Evolutionary conservation across 1,139 yeast species (phyloP).

Genomic region (Geotrichum siamense): DNA sequence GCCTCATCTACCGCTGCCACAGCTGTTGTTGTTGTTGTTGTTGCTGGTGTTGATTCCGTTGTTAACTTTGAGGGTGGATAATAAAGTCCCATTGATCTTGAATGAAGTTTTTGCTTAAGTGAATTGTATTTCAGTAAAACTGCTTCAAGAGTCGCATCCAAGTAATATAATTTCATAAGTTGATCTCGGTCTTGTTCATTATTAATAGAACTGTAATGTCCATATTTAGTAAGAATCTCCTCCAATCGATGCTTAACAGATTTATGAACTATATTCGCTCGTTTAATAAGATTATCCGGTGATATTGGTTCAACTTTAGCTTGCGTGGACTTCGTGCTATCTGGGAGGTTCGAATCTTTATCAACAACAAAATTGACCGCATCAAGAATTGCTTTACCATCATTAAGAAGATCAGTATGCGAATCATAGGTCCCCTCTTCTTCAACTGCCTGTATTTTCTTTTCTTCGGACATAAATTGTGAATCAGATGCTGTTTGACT

Average conservation of each 20-base stretch:
- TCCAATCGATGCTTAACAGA: constrained; percentile 28
- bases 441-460: not conserved
- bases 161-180: constrained; percentile 31
- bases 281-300: constrained; percentile 20
- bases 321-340: not conserved
- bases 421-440: constrained; percentile 36
- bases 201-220: constrained; percentile 4
- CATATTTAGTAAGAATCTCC: constrained; percentile 23
- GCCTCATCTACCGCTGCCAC: not conserved
- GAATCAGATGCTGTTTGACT: not conserved
- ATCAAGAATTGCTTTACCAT: constrained; percentile 28
- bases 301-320: not conserved
- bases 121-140: constrained; percentile 26
- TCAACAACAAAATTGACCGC: constrained; percentile 28
- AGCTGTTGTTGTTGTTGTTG: not conserved
- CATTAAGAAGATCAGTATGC: constrained; percentile 25
- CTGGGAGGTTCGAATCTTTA: constrained; percentile 11
- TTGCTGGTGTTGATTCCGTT: not conserved
- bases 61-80: not conserved
- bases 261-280: constrained; percentile 27
- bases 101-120: constrained; percentile 5
- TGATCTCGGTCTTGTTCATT: constrained; percentile 18
- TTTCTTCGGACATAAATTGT: not conserved
- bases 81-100: constrained; percentile 6
- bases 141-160: constrained; percentile 32